A percentile compares a stretch with the other conserved stretches of the same genome.
Conservation (phyloP, 108 stramenopile species). For the Parietichytrium sp. region DNA sequence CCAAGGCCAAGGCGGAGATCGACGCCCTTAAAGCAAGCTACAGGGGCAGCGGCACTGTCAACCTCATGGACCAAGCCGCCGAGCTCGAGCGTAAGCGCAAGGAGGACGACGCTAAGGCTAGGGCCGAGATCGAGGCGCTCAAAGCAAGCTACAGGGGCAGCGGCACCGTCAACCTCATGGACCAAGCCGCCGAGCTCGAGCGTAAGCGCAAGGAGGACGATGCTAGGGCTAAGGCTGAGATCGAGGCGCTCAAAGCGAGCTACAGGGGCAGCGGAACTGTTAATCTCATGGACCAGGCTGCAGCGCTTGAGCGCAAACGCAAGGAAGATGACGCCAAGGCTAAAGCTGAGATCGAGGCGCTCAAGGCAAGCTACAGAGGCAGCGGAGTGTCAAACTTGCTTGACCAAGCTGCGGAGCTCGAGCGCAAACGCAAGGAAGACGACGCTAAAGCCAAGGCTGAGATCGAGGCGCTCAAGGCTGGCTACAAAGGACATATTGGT, state of each 20-base stretch:
- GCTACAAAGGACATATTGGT: neutral
- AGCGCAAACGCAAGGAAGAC: neutral
- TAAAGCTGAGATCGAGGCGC: constrained; percentile 11
- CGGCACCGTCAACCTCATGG: neutral
- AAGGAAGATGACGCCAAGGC: constrained; percentile 19
- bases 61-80: constrained; percentile 23
- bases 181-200: neutral
- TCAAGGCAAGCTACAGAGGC: constrained; percentile 1
- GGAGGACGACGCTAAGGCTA: neutral
- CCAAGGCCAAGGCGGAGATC: constrained; percentile 10
- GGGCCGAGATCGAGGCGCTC: neutral
- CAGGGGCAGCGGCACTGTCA: neutral
- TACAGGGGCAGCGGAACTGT: neutral
- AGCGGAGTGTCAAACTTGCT: neutral
- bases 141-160: neutral
- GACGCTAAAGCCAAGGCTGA: neutral
- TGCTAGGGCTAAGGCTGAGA: constrained; percentile 13
- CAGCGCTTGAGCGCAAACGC: constrained; percentile 4
- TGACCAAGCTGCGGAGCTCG: constrained; percentile 16
- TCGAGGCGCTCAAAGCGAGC: neutral
- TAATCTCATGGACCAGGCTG: constrained; percentile 20
- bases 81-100: constrained; percentile 16
- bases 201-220: neutral
- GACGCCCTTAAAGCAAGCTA: neutral
- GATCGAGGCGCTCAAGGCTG: neutral